Conservation (phyloP, 495 filamentous ascomycete species). For the Penicilliopsis zonata region DNA sequence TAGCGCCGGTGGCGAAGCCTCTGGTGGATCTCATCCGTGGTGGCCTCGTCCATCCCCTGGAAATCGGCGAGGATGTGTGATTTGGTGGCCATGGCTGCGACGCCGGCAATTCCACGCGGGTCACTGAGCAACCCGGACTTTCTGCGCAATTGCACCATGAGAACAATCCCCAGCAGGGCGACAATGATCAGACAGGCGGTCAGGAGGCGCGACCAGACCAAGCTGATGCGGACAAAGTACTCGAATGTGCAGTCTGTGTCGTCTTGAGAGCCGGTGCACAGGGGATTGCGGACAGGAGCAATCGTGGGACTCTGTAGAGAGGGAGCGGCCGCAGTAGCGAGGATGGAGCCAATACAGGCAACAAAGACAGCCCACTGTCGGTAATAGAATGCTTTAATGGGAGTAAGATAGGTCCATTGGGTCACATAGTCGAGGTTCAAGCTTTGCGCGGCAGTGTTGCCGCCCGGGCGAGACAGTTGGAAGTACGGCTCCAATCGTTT, state of each 20-base stretch:
- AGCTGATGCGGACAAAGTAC: constrained; percentile 36
- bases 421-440: constrained; percentile 66
- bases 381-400: constrained; percentile 44
- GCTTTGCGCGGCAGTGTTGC: constrained; percentile 52
- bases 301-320: constrained; percentile 48
- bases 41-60: constrained; percentile 55
- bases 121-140: constrained; percentile 54
- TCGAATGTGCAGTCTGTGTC: not conserved
- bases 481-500: constrained; percentile 65
- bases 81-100: constrained; percentile 61
- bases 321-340: constrained; percentile 52
- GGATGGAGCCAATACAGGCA: constrained; percentile 46
- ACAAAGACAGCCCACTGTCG: constrained; percentile 54
- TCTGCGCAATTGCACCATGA: constrained; percentile 47
- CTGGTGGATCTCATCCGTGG: constrained; percentile 51
- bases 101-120: constrained; percentile 60
- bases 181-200: constrained; percentile 37
- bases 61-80: constrained; percentile 66
- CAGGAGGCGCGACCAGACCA: constrained; percentile 49
- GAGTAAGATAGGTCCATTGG: constrained; percentile 48
- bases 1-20: constrained; percentile 52
- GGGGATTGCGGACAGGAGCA: constrained; percentile 4
- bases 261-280: constrained; percentile 2
- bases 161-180: constrained; percentile 36
- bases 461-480: constrained; percentile 49